Evolutionary conservation across 352 stramenopile genomes (phyloP).

Genomic region (Elongisporangium anandrum): DNA sequence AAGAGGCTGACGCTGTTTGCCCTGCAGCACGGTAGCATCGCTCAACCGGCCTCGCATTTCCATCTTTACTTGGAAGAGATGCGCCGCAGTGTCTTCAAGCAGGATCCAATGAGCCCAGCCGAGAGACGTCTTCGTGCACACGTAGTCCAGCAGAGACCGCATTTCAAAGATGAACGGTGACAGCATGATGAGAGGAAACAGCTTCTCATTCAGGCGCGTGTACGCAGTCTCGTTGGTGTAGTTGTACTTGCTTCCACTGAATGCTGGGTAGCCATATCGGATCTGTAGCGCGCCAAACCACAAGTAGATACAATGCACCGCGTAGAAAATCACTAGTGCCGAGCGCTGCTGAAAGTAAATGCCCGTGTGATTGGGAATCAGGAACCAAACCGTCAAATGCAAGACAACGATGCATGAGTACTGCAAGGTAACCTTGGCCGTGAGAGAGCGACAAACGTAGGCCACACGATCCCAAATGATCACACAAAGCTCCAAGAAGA

Average conservation of each 20-base stretch:
- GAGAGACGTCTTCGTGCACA: constrained; percentile 83
- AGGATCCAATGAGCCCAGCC: constrained; percentile 79
- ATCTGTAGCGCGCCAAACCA: constrained; percentile 78
- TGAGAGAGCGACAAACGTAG: constrained; percentile 70
- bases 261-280: constrained; percentile 83
- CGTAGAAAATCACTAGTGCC: constrained; percentile 72
- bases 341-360: constrained; percentile 76
- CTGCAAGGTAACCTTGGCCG: constrained; percentile 72
- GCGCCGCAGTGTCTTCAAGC: constrained; percentile 77
- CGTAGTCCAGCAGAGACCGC: constrained; percentile 80
- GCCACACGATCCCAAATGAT: constrained; percentile 86
- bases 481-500: constrained; percentile 74
- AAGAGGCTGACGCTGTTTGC: constrained; percentile 73
- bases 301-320: constrained; percentile 75
- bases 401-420: constrained; percentile 69
- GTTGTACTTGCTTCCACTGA: constrained; percentile 79
- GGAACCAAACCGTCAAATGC: constrained; percentile 70
- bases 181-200: constrained; percentile 75
- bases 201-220: constrained; percentile 45
- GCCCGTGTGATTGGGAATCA: constrained; percentile 70
- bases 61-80: constrained; percentile 75
- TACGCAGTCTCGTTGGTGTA: constrained; percentile 47
- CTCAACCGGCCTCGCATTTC: constrained; percentile 69
- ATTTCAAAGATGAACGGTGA: constrained; percentile 88
- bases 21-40: constrained; percentile 68